A percentile compares a stretch with the other conserved stretches of the same genome.
Conservation (phyloP, 2,329 filamentous ascomycete genomes). For the Neurospora sp. region DNA sequence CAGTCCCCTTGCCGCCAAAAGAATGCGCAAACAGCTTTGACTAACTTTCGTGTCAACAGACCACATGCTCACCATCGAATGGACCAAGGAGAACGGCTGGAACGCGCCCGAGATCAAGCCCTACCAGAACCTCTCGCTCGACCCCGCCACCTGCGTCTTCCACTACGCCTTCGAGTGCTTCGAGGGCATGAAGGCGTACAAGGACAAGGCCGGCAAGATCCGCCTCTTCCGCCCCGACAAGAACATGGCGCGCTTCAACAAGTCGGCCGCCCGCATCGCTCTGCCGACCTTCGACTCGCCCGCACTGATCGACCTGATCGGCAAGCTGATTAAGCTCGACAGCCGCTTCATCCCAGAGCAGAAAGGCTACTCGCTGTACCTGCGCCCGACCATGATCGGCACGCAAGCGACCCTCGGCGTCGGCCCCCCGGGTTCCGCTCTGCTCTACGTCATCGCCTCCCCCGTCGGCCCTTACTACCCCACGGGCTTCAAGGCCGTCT, state of each 20-base stretch:
- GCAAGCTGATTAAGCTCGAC: constrained; percentile 70
- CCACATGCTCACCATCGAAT: constrained; percentile 94
- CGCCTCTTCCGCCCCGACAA: constrained; percentile 88
- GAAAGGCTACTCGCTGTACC: constrained; percentile 88
- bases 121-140: constrained; percentile 94
- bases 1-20: constrained; percentile 6
- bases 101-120: constrained; percentile 72
- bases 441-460: constrained; percentile 91
- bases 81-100: constrained; percentile 77
- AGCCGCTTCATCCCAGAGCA: constrained; percentile 79
- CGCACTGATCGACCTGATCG: constrained; percentile 71
- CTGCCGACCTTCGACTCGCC: constrained; percentile 74
- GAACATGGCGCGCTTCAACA: constrained; percentile 95
- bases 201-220: constrained; percentile 67
- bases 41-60: constrained; percentile 41
- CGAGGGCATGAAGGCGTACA: constrained; percentile 99
- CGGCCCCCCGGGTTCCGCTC: constrained; percentile 78
- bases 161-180: constrained; percentile 98
- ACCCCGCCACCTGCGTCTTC: constrained; percentile 93
- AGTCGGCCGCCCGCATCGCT: constrained; percentile 82
- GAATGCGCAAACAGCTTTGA: background rate
- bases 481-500: constrained; percentile 94
- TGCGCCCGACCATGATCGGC: constrained; percentile 93
- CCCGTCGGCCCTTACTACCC: constrained; percentile 97
- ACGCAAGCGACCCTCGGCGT: constrained; percentile 93